Conservation (phyloP, 805 yeast genomes). For the Cyberlindnera nakhonratchasimensis region DNA sequence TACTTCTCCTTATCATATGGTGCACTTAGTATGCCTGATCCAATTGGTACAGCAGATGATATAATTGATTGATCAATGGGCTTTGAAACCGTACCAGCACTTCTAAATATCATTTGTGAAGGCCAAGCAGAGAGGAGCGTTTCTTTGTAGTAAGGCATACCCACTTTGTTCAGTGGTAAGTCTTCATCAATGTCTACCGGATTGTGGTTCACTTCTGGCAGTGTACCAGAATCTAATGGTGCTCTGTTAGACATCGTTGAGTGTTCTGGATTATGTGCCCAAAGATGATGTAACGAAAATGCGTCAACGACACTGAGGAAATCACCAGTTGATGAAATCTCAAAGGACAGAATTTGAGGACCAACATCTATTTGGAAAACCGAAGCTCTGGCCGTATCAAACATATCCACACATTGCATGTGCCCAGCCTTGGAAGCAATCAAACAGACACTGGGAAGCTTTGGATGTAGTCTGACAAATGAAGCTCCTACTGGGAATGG, state of each 20-base stretch:
- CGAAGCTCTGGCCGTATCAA: conserved; percentile 65
- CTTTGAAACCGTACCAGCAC: conserved; percentile 57
- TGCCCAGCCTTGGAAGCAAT: conserved; percentile 78
- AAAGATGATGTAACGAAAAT: conserved; percentile 43
- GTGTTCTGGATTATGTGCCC: conserved; percentile 53
- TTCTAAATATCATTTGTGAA: conserved; percentile 53
- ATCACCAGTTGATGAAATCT: conserved; percentile 61
- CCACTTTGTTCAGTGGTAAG: conserved; percentile 66
- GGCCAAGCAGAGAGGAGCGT: conserved; percentile 82
- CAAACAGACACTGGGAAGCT: conserved; percentile 70
- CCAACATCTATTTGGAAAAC: conserved; percentile 65
- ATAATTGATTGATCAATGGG: conserved; percentile 46
- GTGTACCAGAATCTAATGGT: conserved; percentile 56
- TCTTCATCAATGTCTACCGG: conserved; percentile 37
- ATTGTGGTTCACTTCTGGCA: conserved; percentile 33
- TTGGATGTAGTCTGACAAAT: conserved; percentile 81
- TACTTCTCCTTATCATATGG: conserved; percentile 54
- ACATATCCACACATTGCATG: conserved; percentile 78
- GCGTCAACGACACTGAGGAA: conserved; percentile 66
- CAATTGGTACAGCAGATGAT: conserved; percentile 33
- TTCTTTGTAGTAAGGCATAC: conserved; percentile 83
- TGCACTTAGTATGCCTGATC: conserved; percentile 38
- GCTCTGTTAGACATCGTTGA: conserved; percentile 39
- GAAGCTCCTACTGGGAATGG: conserved; percentile 90
- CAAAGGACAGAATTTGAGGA: conserved; percentile 31